These are phyloP conservation scores for Jacaranda mimosifolia DNA, from an alignment of 257 asterid species.

Conservation along the genomic window DNA sequence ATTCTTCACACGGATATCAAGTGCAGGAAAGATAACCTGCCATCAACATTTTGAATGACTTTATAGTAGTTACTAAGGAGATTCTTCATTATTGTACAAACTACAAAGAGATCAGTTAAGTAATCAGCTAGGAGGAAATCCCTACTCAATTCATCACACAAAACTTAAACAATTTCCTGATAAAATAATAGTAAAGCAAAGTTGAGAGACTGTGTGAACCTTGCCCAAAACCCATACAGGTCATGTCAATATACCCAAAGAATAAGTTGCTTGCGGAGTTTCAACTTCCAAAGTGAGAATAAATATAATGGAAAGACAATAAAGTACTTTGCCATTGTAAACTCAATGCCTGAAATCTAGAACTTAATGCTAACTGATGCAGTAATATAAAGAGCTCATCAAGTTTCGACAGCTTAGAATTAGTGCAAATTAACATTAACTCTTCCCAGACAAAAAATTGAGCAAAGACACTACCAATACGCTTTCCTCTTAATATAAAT, in stretches of 20 bases:
- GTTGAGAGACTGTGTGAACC: background rate
- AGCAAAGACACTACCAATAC: constrained; percentile 1
- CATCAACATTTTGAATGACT: background rate
- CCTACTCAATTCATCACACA: constrained; percentile 2
- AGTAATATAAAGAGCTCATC: constrained; percentile 8
- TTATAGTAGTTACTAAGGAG: background rate
- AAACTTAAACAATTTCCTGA: background rate
- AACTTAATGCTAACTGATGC: background rate
- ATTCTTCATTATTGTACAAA: background rate
- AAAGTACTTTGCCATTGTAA: background rate
- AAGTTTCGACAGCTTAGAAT: background rate
- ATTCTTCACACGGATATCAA: constrained; percentile 98
- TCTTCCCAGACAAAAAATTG: background rate
- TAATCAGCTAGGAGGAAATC: background rate
- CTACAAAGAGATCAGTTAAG: background rate
- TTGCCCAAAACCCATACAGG: background rate
- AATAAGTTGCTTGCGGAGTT: background rate
- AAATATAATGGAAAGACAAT: background rate
- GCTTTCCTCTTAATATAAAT: background rate
- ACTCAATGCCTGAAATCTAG: background rate
- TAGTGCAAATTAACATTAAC: background rate
- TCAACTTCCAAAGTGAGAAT: background rate
- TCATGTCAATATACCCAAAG: background rate
- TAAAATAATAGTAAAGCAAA: constrained; percentile 1
- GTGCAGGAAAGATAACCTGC: constrained; percentile 87